Base-by-base conservation (phyloP, 495 filamentous ascomycete species). In the Aspergillus baeticus region DNA sequence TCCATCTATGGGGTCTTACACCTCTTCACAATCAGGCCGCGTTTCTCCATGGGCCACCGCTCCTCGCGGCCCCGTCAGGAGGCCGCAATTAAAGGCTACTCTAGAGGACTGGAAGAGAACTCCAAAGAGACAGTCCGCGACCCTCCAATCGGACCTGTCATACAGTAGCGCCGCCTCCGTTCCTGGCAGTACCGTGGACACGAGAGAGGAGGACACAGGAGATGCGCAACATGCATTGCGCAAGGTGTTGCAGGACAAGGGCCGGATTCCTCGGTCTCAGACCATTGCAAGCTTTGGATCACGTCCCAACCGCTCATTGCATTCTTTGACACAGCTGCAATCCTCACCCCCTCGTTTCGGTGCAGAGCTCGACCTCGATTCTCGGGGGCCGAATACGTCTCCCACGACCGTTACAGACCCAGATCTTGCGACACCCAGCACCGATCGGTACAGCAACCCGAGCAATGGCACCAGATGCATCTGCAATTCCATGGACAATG, bases 351-450 rank as follows among this genome's bases (percentile, higher is more conserved):
- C 77, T n/a, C 69, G 71, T 5, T 67, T 75, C 23, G 61, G 67
- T n/a, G 65, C 68, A 36, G 71, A 73, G 42, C 67, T 72, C 36
- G 75, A 77, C 55, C 61, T 72, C 17, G 63, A 65, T 42, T 66
- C 65, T 36, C 68, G 67, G 35, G 71, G 77, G 10, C 63, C 67
- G 20, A 78, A 76, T 53, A 72, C 70, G 18, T 91, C 89, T 10
- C 88, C 90, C 8, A 85, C 84, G 4, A 87, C 84, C 10, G 67
- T 84, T 58, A 88, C 83, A 17, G 87, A 90, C 47, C 80, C 82
- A 11, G 84, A 85, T 58, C 64, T 87, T 46, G 77, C 79, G 13
- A 92, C 85, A 0, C 88, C 89, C 2, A 86, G 81, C 58, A 84
- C 81, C 33, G 81, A 84, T 57, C 77, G 73, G 60, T 76, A 70